Evolutionary conservation across 2,329 filamentous ascomycete species (phyloP), one percentile per base, ranked within the genome.

Genomic region (Pleurostoma richardsiae): DNA sequence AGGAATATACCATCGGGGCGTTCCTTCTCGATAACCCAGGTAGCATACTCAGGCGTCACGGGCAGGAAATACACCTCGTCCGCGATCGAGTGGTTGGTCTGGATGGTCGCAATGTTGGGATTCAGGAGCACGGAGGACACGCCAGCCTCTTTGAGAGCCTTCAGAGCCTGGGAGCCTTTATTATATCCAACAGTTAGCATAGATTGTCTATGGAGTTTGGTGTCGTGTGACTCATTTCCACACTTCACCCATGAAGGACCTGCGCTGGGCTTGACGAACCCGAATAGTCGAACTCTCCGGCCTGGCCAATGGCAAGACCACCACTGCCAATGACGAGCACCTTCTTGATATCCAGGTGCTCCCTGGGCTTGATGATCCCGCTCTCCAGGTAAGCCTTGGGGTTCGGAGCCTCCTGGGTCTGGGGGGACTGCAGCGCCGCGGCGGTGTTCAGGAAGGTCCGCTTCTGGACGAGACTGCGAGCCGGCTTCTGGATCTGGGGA

Each of bases 61-160:
- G 94, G 94, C 36, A 97, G 85, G 71, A 96, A 97, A 79, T 97
- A 97, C 62, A 97, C 88, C 73, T 97, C 91, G 65, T 97, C 92
- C 62, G 90, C 90, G 64, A 97, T 86, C 61, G 86, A 85, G 77
- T 97, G 92, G 68, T 95, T 90, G 59, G 92, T 97, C 73, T 97
- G 92, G 63, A 97, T 97, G 49, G 94, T 97, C 50, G 92, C 92
- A 66, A 97, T 97, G 68, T 97, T 97, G 60, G 92, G 92, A 72
- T 97, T 97, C 68, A 97, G 91, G 54, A 97, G 83, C 46, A 97
- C 88, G 7, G 92, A 96, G 56, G 85, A 73, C 50, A 97, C 88
- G 51, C 90, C 90, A 53, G 91, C 92, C 73, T 97, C 92, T 72
- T 96, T 97, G 52, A 99, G 79, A 38, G 94, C 94, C 73, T 97